Evolutionary conservation across 257 asterid species (phyloP).

Genomic region (Forsythia suspensa): DNA sequence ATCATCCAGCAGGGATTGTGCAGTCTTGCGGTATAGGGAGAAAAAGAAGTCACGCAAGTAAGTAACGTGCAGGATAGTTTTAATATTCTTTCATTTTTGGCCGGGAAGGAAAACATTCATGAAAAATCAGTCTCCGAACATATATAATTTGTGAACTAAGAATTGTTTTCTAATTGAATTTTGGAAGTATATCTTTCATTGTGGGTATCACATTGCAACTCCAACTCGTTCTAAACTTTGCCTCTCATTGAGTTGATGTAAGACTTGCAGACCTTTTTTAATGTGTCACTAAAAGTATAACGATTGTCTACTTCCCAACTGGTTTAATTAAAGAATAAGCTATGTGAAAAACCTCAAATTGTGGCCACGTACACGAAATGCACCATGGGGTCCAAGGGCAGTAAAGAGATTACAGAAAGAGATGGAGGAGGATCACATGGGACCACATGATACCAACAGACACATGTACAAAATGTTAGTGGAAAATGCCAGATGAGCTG

Average conservation of each 20-base stretch:
- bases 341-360: neutral
- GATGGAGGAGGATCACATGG: too few relatives aligned
- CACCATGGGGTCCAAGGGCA: too few relatives aligned
- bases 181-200: neutral
- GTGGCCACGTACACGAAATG: too few relatives aligned
- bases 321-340: slow-evolving; percentile 61
- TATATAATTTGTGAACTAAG: neutral
- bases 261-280: neutral
- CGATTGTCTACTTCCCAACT: slow-evolving; percentile 19
- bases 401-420: too few relatives aligned
- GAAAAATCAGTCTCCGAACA: neutral
- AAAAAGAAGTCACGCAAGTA: slow-evolving; percentile 68
- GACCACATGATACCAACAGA: too few relatives aligned
- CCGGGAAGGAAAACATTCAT: neutral
- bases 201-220: neutral
- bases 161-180: neutral
- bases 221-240: neutral
- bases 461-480: too few relatives aligned
- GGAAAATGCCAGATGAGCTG: too few relatives aligned
- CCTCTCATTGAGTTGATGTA: neutral
- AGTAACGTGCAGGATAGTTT: slow-evolving; percentile 22
- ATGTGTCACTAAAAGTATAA: neutral
- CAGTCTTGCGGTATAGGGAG: slow-evolving; percentile 66
- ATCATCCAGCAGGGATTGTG: slow-evolving; percentile 50
- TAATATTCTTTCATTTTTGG: neutral